Base-by-base conservation (phyloP, 139 green algal species). In the Chlamydomonas sp. region DNA sequence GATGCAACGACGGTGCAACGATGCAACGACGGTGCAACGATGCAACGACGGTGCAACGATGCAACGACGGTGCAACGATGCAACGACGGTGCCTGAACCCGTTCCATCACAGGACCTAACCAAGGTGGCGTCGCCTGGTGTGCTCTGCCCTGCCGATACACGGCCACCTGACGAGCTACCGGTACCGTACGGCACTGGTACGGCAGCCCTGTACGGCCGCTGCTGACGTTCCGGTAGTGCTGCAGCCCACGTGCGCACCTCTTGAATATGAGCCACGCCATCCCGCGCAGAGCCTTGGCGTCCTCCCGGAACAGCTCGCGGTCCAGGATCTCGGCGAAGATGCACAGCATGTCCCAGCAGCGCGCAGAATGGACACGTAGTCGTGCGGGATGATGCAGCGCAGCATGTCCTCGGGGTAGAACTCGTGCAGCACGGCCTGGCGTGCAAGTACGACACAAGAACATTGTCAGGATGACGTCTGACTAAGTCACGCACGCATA, bases 271-370 rank as follows among this genome's bases (percentile, higher is more conserved):
- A 69, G 58, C 80, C 80, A 85, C 6, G 80, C 80, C 80, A 78
- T n/a, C 62, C 18, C 8, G 17, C 80, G 58, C 68, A 85, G 80
- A 58, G 17, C 68, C 68, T 68, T 78, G 57, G 80, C 80, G 18
- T 85, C 80, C 80, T 85, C 80, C 58, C 80, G 14, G 68, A 85
- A 85, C 59, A 77, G 67, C 80, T 85, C 80, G 9, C 80, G 80
- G 14, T 85, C 80, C 80, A 85, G 68, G 17, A 85, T 68, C 68
- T 85, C 62, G 4, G 79, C 79, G 66, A 85, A 85, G 49, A 85
- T 85, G 79, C 49, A 57, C 66, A 85, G 63, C n/a, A 83, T 18
- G 78, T 83, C 78, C 78, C 78, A 83, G 10, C 20, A 20, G 7
- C 78, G 78, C 57, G 78, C 78, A 10, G n/a, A 63, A 63, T 83